Percentiles rank a stretch among this genome's conserved stretches.
phyloP scores from a whole-genome alignment of 148 eudicot species.

The Arbutus unedo region DNA sequence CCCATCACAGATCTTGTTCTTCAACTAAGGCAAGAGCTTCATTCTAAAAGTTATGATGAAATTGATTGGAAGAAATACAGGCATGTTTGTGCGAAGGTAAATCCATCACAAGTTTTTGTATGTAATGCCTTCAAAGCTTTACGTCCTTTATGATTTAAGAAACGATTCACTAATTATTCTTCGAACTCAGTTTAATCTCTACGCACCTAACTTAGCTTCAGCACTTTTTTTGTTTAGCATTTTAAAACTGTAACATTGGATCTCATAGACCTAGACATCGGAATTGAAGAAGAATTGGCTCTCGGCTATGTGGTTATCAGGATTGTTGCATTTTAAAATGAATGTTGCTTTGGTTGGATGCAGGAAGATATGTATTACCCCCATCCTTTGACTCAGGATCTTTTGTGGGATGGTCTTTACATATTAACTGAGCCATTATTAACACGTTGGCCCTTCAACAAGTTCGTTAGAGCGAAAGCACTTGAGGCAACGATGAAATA shows the following conservation, averaged over 20 bases:
- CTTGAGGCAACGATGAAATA: constrained; percentile 10
- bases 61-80: constrained; percentile 35
- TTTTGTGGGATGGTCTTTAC: constrained; percentile 23
- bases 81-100: constrained; percentile 33
- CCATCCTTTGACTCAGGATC: constrained; percentile 16
- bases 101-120: background rate
- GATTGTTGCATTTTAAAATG: background rate
- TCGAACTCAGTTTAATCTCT: no score
- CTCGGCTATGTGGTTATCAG: background rate
- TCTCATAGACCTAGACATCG: background rate
- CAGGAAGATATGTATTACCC: constrained; percentile 20
- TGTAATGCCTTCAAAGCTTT: background rate
- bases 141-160: background rate
- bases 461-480: constrained; percentile 21
- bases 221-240: background rate
- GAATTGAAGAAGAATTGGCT: background rate
- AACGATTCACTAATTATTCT: no score
- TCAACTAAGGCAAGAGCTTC: constrained; percentile 39
- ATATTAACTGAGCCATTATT: constrained; percentile 17
- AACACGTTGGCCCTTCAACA: constrained; percentile 22
- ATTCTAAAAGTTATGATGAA: constrained; percentile 26
- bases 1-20: constrained; percentile 35
- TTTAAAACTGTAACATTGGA: background rate
- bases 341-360: background rate
- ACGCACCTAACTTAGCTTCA: background rate